These are phyloP conservation scores for Phytophthora colocasiae DNA, from an alignment of 352 stramenopile species.

Conservation along the genomic window DNA sequence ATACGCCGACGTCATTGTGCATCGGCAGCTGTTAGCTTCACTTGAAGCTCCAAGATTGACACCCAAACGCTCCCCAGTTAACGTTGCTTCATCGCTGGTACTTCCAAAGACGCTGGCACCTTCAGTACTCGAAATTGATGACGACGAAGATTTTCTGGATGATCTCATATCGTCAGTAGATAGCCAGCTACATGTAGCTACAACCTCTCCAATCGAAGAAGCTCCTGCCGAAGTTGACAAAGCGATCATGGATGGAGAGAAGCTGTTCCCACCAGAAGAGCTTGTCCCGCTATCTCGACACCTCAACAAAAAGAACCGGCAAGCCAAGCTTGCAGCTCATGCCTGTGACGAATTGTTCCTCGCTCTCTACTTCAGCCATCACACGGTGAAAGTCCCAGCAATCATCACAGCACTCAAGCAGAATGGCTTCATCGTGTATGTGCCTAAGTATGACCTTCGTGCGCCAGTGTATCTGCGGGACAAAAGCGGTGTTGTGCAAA, in stretches of 20 bases:
- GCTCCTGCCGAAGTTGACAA: constrained; percentile 5
- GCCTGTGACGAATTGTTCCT: constrained; percentile 94
- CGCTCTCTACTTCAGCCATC: constrained; percentile 92
- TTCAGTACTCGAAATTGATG: constrained; percentile 65
- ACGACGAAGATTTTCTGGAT: constrained; percentile 69
- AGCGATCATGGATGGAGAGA: constrained; percentile 22
- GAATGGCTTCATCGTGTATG: constrained; percentile 94
- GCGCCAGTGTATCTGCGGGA: constrained; percentile 93
- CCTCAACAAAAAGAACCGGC: constrained; percentile 92
- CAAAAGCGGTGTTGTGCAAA: constrained; percentile 85
- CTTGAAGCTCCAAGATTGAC: constrained; percentile 30
- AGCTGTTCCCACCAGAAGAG: constrained; percentile 61
- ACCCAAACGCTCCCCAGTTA: background rate
- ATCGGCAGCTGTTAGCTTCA: constrained; percentile 85
- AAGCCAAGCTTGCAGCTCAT: constrained; percentile 89
- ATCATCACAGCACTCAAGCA: constrained; percentile 91
- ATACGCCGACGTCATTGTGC: constrained; percentile 93
- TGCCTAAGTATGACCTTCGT: constrained; percentile 93
- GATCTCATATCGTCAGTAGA: constrained; percentile 72
- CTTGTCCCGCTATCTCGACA: constrained; percentile 84
- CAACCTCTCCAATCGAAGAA: background rate
- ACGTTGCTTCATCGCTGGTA: constrained; percentile 9
- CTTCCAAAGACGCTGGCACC: constrained; percentile 58
- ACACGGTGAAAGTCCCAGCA: constrained; percentile 82
- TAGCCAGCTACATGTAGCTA: constrained; percentile 54